phyloP scores from a whole-genome alignment of 352 stramenopile genomes.

The Peronospora belbahrii region DNA sequence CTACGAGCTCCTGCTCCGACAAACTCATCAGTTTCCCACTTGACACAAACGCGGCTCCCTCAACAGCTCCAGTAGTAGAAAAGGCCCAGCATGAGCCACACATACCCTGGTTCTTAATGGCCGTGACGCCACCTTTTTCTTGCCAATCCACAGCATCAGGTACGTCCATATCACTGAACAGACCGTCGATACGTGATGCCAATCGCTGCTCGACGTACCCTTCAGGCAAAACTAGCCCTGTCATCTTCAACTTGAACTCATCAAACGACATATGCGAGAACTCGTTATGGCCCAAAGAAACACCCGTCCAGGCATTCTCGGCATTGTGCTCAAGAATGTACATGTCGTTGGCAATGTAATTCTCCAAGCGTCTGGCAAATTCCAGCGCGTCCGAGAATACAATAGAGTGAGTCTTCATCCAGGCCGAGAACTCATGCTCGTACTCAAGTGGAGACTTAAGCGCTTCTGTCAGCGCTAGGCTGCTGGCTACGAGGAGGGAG shows the following conservation, averaged over 20 bases:
- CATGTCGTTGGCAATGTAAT: slow-evolving; percentile 79
- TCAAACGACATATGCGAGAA: slow-evolving; percentile 90
- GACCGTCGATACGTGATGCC: slow-evolving; percentile 23
- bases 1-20: slow-evolving; percentile 97
- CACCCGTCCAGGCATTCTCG: slow-evolving; percentile 55
- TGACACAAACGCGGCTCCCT: slow-evolving; percentile 93
- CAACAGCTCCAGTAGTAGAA: slow-evolving; percentile 94
- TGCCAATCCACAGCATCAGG: slow-evolving; percentile 92
- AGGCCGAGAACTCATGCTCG: slow-evolving; percentile 62
- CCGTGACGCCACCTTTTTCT: slow-evolving; percentile 87
- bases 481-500: slow-evolving; percentile 17
- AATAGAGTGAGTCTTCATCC: slow-evolving; percentile 45
- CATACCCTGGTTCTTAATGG: slow-evolving; percentile 90
- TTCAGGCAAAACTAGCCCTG: slow-evolving; percentile 40
- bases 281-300: slow-evolving; percentile 47
- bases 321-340: slow-evolving; percentile 86
- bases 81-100: slow-evolving; percentile 97
- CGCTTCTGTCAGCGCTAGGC: slow-evolving; percentile 23
- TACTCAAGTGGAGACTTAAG: slow-evolving; percentile 65
- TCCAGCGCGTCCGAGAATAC: slow-evolving; percentile 58
- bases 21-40: slow-evolving; percentile 87
- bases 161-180: slow-evolving; percentile 34
- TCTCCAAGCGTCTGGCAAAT: slow-evolving; percentile 61
- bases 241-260: slow-evolving; percentile 87
- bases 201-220: slow-evolving; percentile 60